Evolutionary conservation across 1,284 basidiomycete genomes (phyloP).

Genomic region (Naganishia liquefaciens): DNA sequence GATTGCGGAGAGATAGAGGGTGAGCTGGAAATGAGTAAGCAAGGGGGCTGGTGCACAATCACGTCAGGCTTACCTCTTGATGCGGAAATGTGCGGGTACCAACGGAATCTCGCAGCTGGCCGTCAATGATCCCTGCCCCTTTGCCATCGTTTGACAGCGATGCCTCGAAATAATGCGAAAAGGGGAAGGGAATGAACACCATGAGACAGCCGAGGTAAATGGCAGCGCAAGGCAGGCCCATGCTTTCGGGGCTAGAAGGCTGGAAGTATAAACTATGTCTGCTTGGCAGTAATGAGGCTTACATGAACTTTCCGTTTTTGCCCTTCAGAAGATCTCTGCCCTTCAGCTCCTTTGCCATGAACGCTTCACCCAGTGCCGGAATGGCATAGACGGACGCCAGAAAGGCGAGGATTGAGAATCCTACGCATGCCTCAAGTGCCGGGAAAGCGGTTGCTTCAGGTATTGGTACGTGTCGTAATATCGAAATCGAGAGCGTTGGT

Average conservation of each 20-base stretch:
- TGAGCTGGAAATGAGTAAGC: conserved; percentile 60
- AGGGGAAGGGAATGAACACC: conserved; percentile 85
- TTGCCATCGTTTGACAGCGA: conserved; percentile 24
- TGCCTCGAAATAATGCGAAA: conserved; percentile 65
- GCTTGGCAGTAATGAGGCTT: conserved; percentile 46
- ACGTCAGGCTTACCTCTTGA: conserved; percentile 63
- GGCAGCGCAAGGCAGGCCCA: conserved; percentile 84
- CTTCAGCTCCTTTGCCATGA: conserved; percentile 72
- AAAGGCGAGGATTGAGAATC: conserved; percentile 77
- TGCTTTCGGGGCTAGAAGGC: conserved; percentile 77
- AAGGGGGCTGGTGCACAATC: not conserved
- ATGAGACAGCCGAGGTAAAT: conserved; percentile 84
- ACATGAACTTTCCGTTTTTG: conserved; percentile 68
- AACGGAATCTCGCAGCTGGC: conserved; percentile 8
- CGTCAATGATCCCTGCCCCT: conserved; percentile 31
- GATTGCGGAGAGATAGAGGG: conserved; percentile 88
- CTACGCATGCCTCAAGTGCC: conserved; percentile 63
- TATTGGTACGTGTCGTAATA: conserved; percentile 23
- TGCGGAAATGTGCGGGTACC: conserved; percentile 70
- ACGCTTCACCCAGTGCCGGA: conserved; percentile 70
- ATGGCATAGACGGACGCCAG: conserved; percentile 70
- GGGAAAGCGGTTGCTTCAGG: conserved; percentile 43
- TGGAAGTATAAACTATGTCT: not conserved
- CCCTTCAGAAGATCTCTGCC: conserved; percentile 80
- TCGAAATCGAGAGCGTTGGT: conserved; percentile 26